Evolutionary conservation across 768 basidiomycete species (phyloP).

Genomic region (Gloeophyllum trabeum): DNA sequence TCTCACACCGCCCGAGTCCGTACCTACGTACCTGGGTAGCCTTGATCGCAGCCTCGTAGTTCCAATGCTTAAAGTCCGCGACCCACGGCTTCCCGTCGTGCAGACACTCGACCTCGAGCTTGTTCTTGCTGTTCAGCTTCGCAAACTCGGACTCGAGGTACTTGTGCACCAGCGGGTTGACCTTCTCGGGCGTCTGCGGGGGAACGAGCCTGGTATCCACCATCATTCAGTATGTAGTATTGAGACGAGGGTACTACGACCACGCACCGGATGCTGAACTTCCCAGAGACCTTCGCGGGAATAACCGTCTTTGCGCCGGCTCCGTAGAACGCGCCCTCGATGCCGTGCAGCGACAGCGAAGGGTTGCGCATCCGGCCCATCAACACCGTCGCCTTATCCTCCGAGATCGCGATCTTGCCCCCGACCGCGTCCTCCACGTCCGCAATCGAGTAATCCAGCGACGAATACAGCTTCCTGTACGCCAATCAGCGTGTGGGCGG

Average conservation of each 20-base stretch:
- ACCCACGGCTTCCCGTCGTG: slow-evolving; percentile 91
- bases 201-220: slow-evolving; percentile 55
- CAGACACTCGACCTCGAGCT: slow-evolving; percentile 52
- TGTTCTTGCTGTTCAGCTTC: slow-evolving; percentile 81
- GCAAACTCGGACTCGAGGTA: slow-evolving; percentile 75
- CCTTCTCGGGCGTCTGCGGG: slow-evolving; percentile 68
- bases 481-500: neutral
- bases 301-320: slow-evolving; percentile 89
- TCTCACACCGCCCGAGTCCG: neutral
- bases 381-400: slow-evolving; percentile 66
- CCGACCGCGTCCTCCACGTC: slow-evolving; percentile 76
- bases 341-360: slow-evolving; percentile 86
- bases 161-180: slow-evolving; percentile 57
- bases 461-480: slow-evolving; percentile 54
- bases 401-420: slow-evolving; percentile 59
- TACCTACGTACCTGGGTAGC: slow-evolving; percentile 56
- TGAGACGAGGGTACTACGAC: neutral
- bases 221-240: neutral
- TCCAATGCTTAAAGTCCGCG: slow-evolving; percentile 81
- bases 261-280: slow-evolving; percentile 85
- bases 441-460: slow-evolving; percentile 56
- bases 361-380: slow-evolving; percentile 94
- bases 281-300: slow-evolving; percentile 78
- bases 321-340: slow-evolving; percentile 84
- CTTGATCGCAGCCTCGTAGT: slow-evolving; percentile 77